phyloP scores from a whole-genome alignment of 805 yeast species.

The Ogataea glucozyma region DNA sequence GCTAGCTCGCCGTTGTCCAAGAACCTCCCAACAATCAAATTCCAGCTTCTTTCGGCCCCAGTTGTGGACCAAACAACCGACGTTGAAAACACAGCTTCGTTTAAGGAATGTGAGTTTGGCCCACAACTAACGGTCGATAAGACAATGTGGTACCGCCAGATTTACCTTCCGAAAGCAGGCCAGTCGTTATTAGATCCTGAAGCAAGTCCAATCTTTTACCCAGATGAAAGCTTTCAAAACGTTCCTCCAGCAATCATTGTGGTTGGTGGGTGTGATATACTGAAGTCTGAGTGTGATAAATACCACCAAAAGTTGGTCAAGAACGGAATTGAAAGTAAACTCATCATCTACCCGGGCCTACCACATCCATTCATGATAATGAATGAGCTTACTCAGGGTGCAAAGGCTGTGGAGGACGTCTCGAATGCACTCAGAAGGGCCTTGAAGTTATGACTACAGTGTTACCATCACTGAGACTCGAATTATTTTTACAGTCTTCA shows the following conservation, averaged over 20 bases:
- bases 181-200: conserved; percentile 34
- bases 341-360: conserved; percentile 41
- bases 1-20: conserved; percentile 29
- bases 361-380: conserved; percentile 54
- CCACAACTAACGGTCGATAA: conserved; percentile 47
- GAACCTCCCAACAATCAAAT: conserved; percentile 36
- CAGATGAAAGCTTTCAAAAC: conserved; percentile 40
- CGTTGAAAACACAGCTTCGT: conserved; percentile 37
- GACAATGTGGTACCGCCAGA: conserved; percentile 46
- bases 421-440: conserved; percentile 9
- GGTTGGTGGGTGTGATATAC: conserved; percentile 46
- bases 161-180: conserved; percentile 44
- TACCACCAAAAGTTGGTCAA: conserved; percentile 40
- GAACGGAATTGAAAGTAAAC: conserved; percentile 39
- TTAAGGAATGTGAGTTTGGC: conserved; percentile 41
- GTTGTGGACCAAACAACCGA: conserved; percentile 46
- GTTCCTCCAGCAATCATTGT: conserved; percentile 45
- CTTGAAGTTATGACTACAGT: not conserved
- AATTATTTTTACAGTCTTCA: too few species aligned
- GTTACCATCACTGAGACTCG: too few species aligned
- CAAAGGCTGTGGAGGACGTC: conserved; percentile 9
- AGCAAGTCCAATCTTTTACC: conserved; percentile 44
- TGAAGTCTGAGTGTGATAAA: conserved; percentile 45
- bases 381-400: conserved; percentile 36
- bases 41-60: conserved; percentile 46